These are phyloP conservation scores for Wickerhamomyces chaumierensis DNA, from an alignment of 805 yeast species.

Conservation along the genomic window DNA sequence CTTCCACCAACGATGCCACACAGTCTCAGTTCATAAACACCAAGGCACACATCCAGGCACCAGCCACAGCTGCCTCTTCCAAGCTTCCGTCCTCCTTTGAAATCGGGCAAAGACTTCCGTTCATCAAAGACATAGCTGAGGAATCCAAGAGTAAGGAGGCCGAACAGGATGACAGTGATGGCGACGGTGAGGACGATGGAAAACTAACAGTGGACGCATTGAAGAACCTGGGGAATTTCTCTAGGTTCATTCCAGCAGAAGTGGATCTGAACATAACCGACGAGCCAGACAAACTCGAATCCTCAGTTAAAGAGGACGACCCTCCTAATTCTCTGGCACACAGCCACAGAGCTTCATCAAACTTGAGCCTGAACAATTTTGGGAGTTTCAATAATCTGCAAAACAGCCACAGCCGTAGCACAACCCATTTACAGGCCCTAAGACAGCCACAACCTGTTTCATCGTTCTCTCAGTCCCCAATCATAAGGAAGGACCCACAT, in stretches of 20 bases:
- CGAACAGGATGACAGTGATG: constrained; percentile 14
- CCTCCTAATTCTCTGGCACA: too few species aligned
- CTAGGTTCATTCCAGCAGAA: constrained; percentile 18
- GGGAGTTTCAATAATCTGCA: not conserved
- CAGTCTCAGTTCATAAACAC: constrained; percentile 18
- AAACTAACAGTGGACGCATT: constrained; percentile 29
- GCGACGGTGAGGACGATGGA: constrained; percentile 21
- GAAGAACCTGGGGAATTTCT: constrained; percentile 22
- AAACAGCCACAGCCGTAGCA: not conserved
- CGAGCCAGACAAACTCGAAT: not conserved
- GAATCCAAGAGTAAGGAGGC: constrained; percentile 3
- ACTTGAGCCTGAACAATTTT: not conserved
- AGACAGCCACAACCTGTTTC: constrained; percentile 4
- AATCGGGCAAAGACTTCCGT: constrained; percentile 24
- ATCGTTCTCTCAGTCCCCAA: constrained; percentile 4
- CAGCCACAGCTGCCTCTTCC: constrained; percentile 26
- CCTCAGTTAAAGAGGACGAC: not conserved
- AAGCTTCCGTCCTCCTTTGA: constrained; percentile 21
- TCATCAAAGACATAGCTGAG: constrained; percentile 20
- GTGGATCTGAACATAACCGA: constrained; percentile 11
- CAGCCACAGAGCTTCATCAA: not conserved
- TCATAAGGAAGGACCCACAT: constrained; percentile 3
- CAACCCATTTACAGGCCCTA: not conserved
- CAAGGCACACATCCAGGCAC: constrained; percentile 29
- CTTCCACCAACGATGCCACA: constrained; percentile 5